These are phyloP conservation scores for Hypoxylon sp. DNA, from an alignment of 2,329 filamentous ascomycete genomes.

Conservation along the genomic window DNA sequence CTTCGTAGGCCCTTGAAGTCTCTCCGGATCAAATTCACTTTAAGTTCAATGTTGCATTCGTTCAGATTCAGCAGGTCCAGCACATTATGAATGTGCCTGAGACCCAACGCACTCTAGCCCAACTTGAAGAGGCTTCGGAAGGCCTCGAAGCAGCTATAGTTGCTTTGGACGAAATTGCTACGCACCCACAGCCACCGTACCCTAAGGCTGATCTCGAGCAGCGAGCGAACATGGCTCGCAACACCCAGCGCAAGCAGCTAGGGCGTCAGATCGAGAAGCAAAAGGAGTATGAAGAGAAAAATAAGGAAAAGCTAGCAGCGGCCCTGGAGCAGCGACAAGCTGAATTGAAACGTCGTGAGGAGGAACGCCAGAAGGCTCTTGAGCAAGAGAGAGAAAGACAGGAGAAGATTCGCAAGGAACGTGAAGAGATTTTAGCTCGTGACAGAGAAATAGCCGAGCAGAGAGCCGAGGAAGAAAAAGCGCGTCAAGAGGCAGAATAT, in stretches of 20 bases:
- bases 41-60: slow-evolving; percentile 98
- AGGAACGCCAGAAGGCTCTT: slow-evolving; percentile 76
- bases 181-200: slow-evolving; percentile 81
- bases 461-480: slow-evolving; percentile 78
- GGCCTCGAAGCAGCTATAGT: slow-evolving; percentile 91
- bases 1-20: slow-evolving; percentile 76
- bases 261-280: slow-evolving; percentile 88
- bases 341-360: slow-evolving; percentile 83
- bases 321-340: slow-evolving; percentile 85
- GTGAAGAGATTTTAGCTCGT: slow-evolving; percentile 82
- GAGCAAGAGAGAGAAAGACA: slow-evolving; percentile 81
- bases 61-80: slow-evolving; percentile 93
- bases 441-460: slow-evolving; percentile 81
- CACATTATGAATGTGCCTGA: slow-evolving; percentile 83
- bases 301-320: slow-evolving; percentile 87
- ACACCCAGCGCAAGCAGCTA: slow-evolving; percentile 93
- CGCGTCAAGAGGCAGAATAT: slow-evolving; percentile 80
- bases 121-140: slow-evolving; percentile 83
- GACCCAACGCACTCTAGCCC: slow-evolving; percentile 80
- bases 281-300: slow-evolving; percentile 92
- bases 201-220: slow-evolving; percentile 92
- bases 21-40: slow-evolving; percentile 89
- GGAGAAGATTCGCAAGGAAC: slow-evolving; percentile 87
- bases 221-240: slow-evolving; percentile 96
- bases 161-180: slow-evolving; percentile 74